Evolutionary conservation across 768 basidiomycete species (phyloP), one percentile per base, ranked within the genome.

Genomic region (Chalciporus piperatus): DNA sequence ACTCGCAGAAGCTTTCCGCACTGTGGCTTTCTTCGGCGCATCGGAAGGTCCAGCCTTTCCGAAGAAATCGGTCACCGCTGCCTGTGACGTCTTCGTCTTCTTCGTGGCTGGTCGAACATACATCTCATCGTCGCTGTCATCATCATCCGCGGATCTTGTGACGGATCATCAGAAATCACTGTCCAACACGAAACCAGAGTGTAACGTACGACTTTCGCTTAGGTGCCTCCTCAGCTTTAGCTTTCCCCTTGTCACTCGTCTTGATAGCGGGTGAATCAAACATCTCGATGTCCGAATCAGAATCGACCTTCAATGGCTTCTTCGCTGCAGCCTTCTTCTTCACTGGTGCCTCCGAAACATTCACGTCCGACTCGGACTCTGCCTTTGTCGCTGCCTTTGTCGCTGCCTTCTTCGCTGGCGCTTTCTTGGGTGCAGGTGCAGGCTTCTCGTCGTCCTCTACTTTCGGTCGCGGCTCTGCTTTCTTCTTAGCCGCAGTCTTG

Each of bases 141-240:
- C 57, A 11, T 59, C 73, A 28, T 57, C 58, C 40, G 59, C 64
- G 25, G 67, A 65, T 41, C 76, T 79, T 51, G 40, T 1, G 6
- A 52, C 19, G 35, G 45, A 0, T 4, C 4, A 41, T 66, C 19
- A 64, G 52, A 27, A 52, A 47, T 37, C 45, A 23, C 23, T 30
- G 23, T 42, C 10, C 7, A 13, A 32, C 30, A 11, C 6, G 48
- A 52, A 38, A 53, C 39, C 4, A 41, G 28, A 17, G 23, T 27
- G 27, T 40, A 2, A 23, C 74, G 28, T 45, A 85, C 89, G 80
- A 87, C 69, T 90, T 92, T 39, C 87, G 82, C 69, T 91, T 91
- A 40, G 70, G 63, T 14, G 61, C 58, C 16, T 58, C 61, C 44
- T 59, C 63, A 1, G 65, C 64, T 59, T 73, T 74, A 3, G 69